Percentiles rank a stretch among this genome's conserved stretches.
phyloP scores from a whole-genome alignment of 345 rosid species.

The Acer negundo region DNA sequence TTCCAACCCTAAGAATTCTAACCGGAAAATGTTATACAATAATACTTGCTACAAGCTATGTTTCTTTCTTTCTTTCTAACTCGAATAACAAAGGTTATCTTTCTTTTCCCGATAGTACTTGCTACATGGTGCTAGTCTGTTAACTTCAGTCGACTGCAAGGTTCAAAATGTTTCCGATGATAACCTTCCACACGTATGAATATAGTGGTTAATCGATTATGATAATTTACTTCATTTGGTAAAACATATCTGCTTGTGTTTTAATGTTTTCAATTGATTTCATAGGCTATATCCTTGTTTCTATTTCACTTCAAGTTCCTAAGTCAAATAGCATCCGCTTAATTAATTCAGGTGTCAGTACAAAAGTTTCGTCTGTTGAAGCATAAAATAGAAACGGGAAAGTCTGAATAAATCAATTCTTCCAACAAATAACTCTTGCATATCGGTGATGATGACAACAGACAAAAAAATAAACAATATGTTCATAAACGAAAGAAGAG shows the following conservation, averaged over 20 bases:
- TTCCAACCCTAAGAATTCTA: not conserved
- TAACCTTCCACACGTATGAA: too few relatives aligned
- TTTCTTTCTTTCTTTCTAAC: not conserved
- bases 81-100: too few relatives aligned
- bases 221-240: too few relatives aligned
- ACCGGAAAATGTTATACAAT: not conserved
- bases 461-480: not conserved
- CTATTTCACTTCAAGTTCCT: too few relatives aligned
- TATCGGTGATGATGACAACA: not conserved
- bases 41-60: too few relatives aligned
- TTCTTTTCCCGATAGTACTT: not conserved
- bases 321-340: not conserved
- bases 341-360: not conserved
- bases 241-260: too few relatives aligned
- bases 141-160: not conserved
- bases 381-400: not conserved
- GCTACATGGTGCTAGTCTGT: not conserved
- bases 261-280: too few relatives aligned
- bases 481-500: not conserved
- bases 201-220: too few relatives aligned
- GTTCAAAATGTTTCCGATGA: too few relatives aligned
- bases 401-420: not conserved
- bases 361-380: not conserved
- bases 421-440: too few relatives aligned
- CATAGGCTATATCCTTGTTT: too few relatives aligned